Evolutionary conservation across 2,329 filamentous ascomycete species (phyloP), one percentile per base, ranked within the genome.

Genomic region (Beauveria brongniartii): DNA sequence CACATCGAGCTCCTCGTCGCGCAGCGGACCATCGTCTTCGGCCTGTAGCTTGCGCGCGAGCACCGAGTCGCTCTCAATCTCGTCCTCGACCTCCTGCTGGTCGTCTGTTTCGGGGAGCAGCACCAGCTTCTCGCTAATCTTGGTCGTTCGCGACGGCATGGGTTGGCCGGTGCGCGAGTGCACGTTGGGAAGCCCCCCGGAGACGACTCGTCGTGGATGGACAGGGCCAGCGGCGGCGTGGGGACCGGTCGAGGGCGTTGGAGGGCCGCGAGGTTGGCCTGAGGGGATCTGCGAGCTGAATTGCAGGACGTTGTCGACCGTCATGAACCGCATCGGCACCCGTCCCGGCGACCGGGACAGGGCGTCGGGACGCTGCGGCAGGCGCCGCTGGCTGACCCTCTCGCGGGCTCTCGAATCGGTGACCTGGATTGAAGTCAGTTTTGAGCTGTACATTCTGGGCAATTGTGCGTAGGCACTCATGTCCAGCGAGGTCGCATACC

Each of bases 81-180:
- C 86, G 59, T 89, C 88, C 44, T 85, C 84, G 59, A 75, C 76
- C 28, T 80, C 81, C 22, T 77, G 75, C 43, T 78, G 74, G 46
- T 73, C 72, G 8, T 84, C 86, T 1, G 92, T 89, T 70, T 97
- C 93, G 1, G 94, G 94, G 16, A 99, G 81, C 41, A 97, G 79
- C 0, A 99, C 94, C n/a, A 99, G 80, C 75, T 97, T 97, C 77
- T 97, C 91, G 73, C 91, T 96, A 65, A 96, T 88, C 74, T 97
- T 97, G 30, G 91, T 95, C 43, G 92, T 95, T 58, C 94, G 84
- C 6, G 91, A 88, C 0, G 93, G 94, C 66, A 97, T 76, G 50
- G 79, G 82, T 61, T 84, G 81, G 63, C 81, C 82, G 57, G 78
- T 77, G 5, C 80, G 75, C 28, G 74, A 75, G 26, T 72, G 73